A percentile compares a stretch with the other conserved stretches of the same genome.
These are phyloP conservation scores for Omphalotus guepiniiformis DNA, from an alignment of 768 basidiomycete genomes.

Conservation along the genomic window DNA sequence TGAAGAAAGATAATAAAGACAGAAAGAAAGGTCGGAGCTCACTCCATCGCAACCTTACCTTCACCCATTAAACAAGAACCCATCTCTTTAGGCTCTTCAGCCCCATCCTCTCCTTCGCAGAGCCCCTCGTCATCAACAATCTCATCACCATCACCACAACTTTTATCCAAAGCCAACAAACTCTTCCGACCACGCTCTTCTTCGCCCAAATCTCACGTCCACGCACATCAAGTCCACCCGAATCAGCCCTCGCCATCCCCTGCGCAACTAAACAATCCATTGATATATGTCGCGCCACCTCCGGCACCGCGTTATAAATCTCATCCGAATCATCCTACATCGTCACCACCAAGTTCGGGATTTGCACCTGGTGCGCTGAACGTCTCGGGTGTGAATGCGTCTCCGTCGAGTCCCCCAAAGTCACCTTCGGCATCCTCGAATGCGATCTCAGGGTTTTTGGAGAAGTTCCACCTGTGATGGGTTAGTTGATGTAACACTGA, in stretches of 20 bases:
- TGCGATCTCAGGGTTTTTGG: not conserved
- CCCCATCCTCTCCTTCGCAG: not conserved
- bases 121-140: slow-evolving; percentile 11
- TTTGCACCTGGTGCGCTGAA: not conserved
- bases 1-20: slow-evolving; percentile 27
- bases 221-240: slow-evolving; percentile 30
- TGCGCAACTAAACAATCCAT: slow-evolving; percentile 37
- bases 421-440: not conserved
- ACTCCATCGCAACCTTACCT: slow-evolving; percentile 6
- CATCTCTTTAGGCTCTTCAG: not conserved
- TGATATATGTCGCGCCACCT: slow-evolving; percentile 33
- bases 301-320: slow-evolving; percentile 13
- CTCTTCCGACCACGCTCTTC: slow-evolving; percentile 15
- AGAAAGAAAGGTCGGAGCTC: slow-evolving; percentile 23
- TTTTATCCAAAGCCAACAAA: slow-evolving; percentile 17
- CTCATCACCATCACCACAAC: slow-evolving; percentile 10
- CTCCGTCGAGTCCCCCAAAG: not conserved
- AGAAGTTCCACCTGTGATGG: slow-evolving; percentile 1
- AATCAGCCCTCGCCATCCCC: slow-evolving; percentile 39
- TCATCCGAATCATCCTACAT: not conserved
- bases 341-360: not conserved
- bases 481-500: no score
- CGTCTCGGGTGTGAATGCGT: not conserved
- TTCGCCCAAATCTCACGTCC: slow-evolving; percentile 21
- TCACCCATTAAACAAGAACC: slow-evolving; percentile 2